Base-by-base conservation (phyloP, 768 basidiomycete genomes). In the Gloeopeniophorella convolvens region DNA sequence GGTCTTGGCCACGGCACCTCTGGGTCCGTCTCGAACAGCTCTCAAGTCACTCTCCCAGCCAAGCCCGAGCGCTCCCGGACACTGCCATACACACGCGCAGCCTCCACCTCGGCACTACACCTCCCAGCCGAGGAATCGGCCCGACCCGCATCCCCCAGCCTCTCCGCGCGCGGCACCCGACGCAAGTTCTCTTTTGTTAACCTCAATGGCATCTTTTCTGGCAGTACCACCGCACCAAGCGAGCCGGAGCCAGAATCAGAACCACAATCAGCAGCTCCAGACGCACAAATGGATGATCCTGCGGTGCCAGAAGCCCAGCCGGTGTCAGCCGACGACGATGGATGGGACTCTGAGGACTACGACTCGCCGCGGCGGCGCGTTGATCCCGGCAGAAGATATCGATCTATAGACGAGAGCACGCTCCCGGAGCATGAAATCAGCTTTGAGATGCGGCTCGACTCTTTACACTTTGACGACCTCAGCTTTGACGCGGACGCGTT, bases 391-490 rank as follows among this genome's bases (percentile, higher is more conserved):
- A 31, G 27, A 28, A 18, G 21, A 31, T 42, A 2, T 20, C 37
- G 47, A 43, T 33, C 0, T 18, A 28, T 12, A 30, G 41, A 39
- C 15, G 47, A 39, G 45, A 12, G 27, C 28, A 9, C 24, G 6
- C 21, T 15, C 13, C 44, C 37, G 15, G 48, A 45, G 31, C 65
- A 60, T 28, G 75, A 82, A 43, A 53, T 66, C 54, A 76, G 74
- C 54, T 66, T 81, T 42, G 81, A 87, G 68, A 79, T 84, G 82
- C 70, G 67, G 31, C 76, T 87, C 12, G 81, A 85, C 60, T 85
- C 85, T 27, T 68, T 87, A 46, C 82, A 84, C 61, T 87, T 87
- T 61, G 85, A 87, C 56, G 71, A 76, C 1, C 57, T 87, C 37
- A 83, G 80, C 45, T 83, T 87, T 48, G 82, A 87, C 61, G 72